These are phyloP conservation scores for Acanthamoeba healyi DNA, from an alignment of 208 protist species.

Conservation along the genomic window DNA sequence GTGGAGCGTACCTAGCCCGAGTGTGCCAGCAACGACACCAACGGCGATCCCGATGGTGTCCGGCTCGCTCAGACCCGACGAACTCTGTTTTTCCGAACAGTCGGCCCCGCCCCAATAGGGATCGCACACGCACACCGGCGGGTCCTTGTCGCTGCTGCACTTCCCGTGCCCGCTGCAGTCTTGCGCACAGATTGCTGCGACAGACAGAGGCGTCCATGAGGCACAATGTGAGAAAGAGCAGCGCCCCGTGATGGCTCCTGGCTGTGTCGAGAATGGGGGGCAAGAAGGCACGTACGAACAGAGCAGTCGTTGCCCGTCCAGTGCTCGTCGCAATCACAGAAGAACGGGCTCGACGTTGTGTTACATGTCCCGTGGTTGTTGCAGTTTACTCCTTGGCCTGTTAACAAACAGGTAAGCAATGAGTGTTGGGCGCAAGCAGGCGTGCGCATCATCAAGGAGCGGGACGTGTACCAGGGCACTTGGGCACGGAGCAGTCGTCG, in stretches of 20 bases:
- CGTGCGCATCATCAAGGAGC: too few species aligned
- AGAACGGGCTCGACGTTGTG: background rate
- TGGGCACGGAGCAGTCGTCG: background rate
- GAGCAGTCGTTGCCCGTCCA: background rate
- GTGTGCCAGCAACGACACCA: too few species aligned
- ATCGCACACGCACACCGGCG: background rate
- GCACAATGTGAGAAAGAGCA: background rate
- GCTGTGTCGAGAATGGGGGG: background rate
- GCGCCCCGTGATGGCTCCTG: too few species aligned
- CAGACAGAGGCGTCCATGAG: background rate
- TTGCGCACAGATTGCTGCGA: background rate
- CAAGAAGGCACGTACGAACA: background rate
- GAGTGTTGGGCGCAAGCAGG: too few species aligned
- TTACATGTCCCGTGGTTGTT: background rate
- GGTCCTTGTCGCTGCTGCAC: background rate
- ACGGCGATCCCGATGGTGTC: too few species aligned
- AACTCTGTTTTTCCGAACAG: background rate
- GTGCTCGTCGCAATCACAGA: background rate
- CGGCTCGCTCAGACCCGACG: too few species aligned
- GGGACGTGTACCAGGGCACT: background rate
- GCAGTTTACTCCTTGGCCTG: background rate
- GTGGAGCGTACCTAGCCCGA: too few species aligned
- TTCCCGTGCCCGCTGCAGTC: background rate
- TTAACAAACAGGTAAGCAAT: too few species aligned
- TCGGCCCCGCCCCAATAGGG: background rate